phyloP scores from a whole-genome alignment of 192 early-diverging fungal genomes.

The Kickxella alabastrina region DNA sequence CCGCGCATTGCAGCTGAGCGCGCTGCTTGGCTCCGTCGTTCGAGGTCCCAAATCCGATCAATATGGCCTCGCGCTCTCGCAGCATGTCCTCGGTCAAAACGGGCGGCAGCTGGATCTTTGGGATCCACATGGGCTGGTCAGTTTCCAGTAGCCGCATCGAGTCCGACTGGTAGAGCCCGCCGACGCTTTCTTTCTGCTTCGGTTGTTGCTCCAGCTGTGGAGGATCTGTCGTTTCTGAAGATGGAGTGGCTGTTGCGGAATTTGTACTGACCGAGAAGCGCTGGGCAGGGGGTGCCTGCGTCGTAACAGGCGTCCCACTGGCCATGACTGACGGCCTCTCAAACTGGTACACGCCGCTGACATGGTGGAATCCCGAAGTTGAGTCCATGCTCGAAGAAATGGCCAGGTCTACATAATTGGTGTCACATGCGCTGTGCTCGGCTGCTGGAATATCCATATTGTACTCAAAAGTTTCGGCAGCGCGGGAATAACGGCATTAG shows the following conservation, averaged over 20 bases:
- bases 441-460: not conserved
- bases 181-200: constrained; percentile 35
- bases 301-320: too few species aligned
- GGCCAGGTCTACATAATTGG: constrained; percentile 40
- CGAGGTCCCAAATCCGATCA: constrained; percentile 75
- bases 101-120: constrained; percentile 65
- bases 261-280: not conserved
- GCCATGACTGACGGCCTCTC: constrained; percentile 2
- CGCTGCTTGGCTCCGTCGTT: constrained; percentile 66
- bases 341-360: constrained; percentile 39
- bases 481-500: constrained; percentile 30
- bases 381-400: constrained; percentile 47
- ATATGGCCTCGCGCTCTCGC: constrained; percentile 68
- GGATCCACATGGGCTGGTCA: constrained; percentile 64
- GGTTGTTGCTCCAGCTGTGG: not conserved
- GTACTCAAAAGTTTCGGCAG: too few species aligned
- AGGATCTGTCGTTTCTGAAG: constrained; percentile 4
- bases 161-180: constrained; percentile 47
- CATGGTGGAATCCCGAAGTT: constrained; percentile 45
- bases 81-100: constrained; percentile 90
- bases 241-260: constrained; percentile 6
- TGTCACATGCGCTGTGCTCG: constrained; percentile 4
- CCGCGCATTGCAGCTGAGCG: constrained; percentile 72
- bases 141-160: constrained; percentile 55
- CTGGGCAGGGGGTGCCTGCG: too few species aligned